A percentile compares a stretch with the other conserved stretches of the same genome.
These are phyloP conservation scores for Paspalum vaginatum DNA, from an alignment of 176 grass and related monocot species.

Conservation along the genomic window DNA sequence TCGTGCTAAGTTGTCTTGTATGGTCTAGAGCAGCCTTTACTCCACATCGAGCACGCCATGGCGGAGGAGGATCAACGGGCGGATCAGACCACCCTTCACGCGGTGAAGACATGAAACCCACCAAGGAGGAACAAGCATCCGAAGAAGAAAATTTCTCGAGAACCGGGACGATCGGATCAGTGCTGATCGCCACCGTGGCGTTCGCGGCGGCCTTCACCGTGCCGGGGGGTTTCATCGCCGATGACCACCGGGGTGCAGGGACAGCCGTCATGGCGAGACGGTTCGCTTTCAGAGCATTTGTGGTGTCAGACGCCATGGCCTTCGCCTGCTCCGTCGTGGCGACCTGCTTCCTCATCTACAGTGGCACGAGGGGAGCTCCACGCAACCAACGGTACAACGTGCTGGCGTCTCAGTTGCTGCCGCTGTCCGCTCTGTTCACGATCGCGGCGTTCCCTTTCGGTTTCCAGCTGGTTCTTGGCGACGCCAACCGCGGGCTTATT, in stretches of 20 bases:
- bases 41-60: too few relatives aligned
- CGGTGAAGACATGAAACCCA: too few relatives aligned
- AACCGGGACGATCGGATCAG: constrained; percentile 18
- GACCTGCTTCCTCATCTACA: background rate
- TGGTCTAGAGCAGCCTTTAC: too few relatives aligned
- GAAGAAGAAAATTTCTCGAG: background rate
- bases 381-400: background rate
- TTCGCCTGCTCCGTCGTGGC: constrained; percentile 42
- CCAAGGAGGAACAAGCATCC: too few relatives aligned
- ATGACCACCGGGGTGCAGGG: background rate
- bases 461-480: constrained; percentile 3
- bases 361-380: background rate
- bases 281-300: constrained; percentile 36
- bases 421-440: background rate
- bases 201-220: constrained; percentile 47
- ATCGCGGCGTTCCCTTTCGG: background rate
- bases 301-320: constrained; percentile 48
- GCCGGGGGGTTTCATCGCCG: constrained; percentile 42
- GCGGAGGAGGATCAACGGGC: too few relatives aligned
- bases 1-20: too few relatives aligned
- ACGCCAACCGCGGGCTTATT: background rate
- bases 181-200: constrained; percentile 54
- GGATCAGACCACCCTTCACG: too few relatives aligned
- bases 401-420: background rate
- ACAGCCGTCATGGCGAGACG: constrained; percentile 27